phyloP scores from a whole-genome alignment of 2,329 filamentous ascomycete genomes.

The Fonsecaea erecta region DNA sequence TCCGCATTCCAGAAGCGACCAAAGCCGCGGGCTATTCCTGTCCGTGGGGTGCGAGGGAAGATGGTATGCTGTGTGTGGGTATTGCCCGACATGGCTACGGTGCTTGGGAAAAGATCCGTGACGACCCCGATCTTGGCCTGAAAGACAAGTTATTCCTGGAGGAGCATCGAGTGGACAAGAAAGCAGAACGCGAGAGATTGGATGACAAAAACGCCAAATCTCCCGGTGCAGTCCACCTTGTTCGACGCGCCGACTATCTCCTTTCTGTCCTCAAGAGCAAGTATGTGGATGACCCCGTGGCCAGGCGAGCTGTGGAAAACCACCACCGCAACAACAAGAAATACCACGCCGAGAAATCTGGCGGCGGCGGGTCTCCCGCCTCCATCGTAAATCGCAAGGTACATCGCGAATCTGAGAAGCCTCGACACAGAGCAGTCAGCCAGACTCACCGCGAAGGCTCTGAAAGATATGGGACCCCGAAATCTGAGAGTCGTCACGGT shows the following conservation, averaged over 20 bases:
- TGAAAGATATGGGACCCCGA: conserved; percentile 51
- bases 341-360: conserved; percentile 35
- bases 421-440: conserved; percentile 48
- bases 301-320: conserved; percentile 82
- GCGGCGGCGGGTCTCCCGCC: conserved; percentile 48
- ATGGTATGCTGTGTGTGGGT: conserved; percentile 94
- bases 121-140: conserved; percentile 85
- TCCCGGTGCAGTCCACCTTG: conserved; percentile 94
- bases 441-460: conserved; percentile 49
- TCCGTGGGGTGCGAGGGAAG: conserved; percentile 88
- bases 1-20: conserved; percentile 86
- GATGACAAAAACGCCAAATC: conserved; percentile 70
- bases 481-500: conserved; percentile 45
- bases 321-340: conserved; percentile 96
- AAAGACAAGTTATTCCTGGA: conserved; percentile 93
- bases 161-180: conserved; percentile 97
- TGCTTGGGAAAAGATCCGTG: conserved; percentile 91
- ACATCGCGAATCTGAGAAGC: conserved; percentile 49
- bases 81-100: conserved; percentile 94
- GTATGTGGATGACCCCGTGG: conserved; percentile 68
- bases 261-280: conserved; percentile 93
- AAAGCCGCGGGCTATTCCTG: conserved; percentile 92
- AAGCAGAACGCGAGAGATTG: conserved; percentile 83
- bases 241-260: conserved; percentile 91
- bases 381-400: conserved; percentile 49